Evolutionary conservation across 140 eudicot genomes (phyloP), one percentile per base, ranked within the genome.

Genomic region (Cichorium intybus): DNA sequence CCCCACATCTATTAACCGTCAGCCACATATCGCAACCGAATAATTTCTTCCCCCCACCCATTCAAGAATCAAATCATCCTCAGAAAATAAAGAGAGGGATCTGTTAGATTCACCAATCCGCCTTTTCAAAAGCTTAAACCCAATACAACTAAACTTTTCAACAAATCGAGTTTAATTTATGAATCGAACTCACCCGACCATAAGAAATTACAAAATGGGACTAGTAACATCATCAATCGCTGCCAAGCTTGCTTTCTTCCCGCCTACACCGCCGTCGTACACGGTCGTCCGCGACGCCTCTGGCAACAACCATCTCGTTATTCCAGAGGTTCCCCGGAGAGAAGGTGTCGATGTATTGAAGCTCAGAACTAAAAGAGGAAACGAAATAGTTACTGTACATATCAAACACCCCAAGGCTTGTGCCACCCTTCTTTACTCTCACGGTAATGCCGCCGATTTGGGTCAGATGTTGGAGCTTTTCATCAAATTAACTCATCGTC

Each of bases 381-480:
- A 87, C 62, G 95, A 92, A 12, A 76, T 92, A 35, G 92, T 92
- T 9, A 87, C 92, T 28, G 85, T 87, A 27, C 62, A 87, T 74
- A 73, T 92, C 8, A 82, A 71, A 70, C 95, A 92, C 53, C 95
- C 85, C 2, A 85, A 81, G 76, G 96, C 96, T 18, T 63, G 75
- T 4, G 87, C 95, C 9, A 92, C 96, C 9, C 72, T 92, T 71
- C 79, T 92, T 22, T 92, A 87, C 61, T 92, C 98, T 33, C 98
- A 92, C 69, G 97, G 97, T 17, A 90, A 90, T 76, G 97, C 97
- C 7, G 95, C 95, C 24, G 97, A 90, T 90, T 82, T 92, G 77
- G 98, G 98, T 35, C 96, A 92, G 73, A 92, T 92, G 98, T 79
- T 82, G 45, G 95, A 87, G 84, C 87, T 92, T 33, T 88, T 92